These are phyloP conservation scores for Xylaria sp. DNA, from an alignment of 2,329 filamentous ascomycete species.

Conservation along the genomic window DNA sequence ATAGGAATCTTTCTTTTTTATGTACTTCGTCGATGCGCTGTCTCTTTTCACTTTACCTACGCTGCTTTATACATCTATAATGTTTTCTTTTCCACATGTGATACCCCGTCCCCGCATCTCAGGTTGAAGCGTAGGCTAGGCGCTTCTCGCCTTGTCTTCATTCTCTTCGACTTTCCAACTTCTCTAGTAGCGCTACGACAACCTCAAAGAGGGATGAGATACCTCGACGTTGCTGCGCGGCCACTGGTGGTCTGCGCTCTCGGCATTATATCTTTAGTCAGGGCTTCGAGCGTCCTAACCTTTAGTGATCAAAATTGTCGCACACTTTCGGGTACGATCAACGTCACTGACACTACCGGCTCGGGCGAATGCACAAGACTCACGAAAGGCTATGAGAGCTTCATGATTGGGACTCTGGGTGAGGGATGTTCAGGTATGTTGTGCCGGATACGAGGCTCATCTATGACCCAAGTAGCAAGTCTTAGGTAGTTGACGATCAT, in stretches of 20 bases:
- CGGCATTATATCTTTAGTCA: constrained; percentile 5
- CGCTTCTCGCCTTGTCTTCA: constrained; percentile 1
- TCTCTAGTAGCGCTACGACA: neutral
- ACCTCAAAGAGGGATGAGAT: constrained; percentile 20
- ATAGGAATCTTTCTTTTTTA: neutral
- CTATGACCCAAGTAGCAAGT: neutral
- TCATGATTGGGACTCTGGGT: constrained; percentile 30
- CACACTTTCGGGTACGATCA: constrained; percentile 7
- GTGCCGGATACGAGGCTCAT: neutral
- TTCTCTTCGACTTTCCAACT: neutral
- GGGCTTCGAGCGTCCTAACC: constrained; percentile 21
- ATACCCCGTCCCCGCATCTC: neutral
- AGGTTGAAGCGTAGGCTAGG: constrained; percentile 3
- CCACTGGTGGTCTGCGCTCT: constrained; percentile 23
- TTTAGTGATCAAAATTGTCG: constrained; percentile 22
- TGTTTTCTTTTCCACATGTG: constrained; percentile 4
- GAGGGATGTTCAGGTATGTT: constrained; percentile 31
- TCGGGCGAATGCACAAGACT: constrained; percentile 31
- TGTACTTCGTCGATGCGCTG: neutral
- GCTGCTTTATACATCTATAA: neutral
- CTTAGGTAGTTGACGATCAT: constrained; percentile 19
- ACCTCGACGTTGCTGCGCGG: constrained; percentile 6
- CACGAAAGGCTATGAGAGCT: constrained; percentile 15
- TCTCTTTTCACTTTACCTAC: neutral
- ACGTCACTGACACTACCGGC: constrained; percentile 14